These are phyloP conservation scores for Venturia asperata DNA, from an alignment of 2,329 filamentous ascomycete genomes.

Conservation along the genomic window DNA sequence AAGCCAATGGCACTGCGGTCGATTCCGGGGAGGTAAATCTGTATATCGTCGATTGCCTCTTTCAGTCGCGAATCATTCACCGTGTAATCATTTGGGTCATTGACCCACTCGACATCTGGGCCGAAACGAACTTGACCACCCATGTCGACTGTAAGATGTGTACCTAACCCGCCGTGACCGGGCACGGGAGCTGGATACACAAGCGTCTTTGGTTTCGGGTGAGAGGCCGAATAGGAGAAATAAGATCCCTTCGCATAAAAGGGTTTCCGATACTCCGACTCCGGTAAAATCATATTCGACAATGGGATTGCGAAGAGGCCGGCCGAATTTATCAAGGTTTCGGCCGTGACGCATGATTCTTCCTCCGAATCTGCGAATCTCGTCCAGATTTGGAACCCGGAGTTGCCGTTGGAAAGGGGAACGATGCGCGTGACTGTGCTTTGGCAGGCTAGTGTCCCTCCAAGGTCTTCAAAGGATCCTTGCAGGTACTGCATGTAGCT, in stretches of 20 bases:
- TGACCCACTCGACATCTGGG: slow-evolving; percentile 91
- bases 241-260: slow-evolving; percentile 94
- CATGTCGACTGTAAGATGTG: slow-evolving; percentile 88
- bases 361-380: slow-evolving; percentile 37
- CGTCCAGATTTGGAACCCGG: slow-evolving; percentile 64
- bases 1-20: slow-evolving; percentile 59
- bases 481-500: slow-evolving; percentile 73
- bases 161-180: slow-evolving; percentile 77
- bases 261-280: slow-evolving; percentile 48
- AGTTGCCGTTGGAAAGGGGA: slow-evolving; percentile 44
- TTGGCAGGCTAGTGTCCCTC: slow-evolving; percentile 65
- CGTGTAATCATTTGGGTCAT: slow-evolving; percentile 59
- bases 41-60: slow-evolving; percentile 66
- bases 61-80: slow-evolving; percentile 57
- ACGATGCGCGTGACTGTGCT: slow-evolving; percentile 57
- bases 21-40: slow-evolving; percentile 68
- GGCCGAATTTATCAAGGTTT: slow-evolving; percentile 77
- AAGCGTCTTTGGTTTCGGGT: slow-evolving; percentile 62
- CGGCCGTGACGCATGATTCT: slow-evolving; percentile 53
- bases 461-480: slow-evolving; percentile 67
- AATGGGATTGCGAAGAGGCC: slow-evolving; percentile 70
- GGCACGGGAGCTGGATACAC: slow-evolving; percentile 83
- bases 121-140: slow-evolving; percentile 80
- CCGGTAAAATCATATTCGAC: slow-evolving; percentile 72
- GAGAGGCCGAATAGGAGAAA: slow-evolving; percentile 68